Evolutionary conservation across 2,329 filamentous ascomycete species (phyloP).

Genomic region (Paramyrothecium sp.): DNA sequence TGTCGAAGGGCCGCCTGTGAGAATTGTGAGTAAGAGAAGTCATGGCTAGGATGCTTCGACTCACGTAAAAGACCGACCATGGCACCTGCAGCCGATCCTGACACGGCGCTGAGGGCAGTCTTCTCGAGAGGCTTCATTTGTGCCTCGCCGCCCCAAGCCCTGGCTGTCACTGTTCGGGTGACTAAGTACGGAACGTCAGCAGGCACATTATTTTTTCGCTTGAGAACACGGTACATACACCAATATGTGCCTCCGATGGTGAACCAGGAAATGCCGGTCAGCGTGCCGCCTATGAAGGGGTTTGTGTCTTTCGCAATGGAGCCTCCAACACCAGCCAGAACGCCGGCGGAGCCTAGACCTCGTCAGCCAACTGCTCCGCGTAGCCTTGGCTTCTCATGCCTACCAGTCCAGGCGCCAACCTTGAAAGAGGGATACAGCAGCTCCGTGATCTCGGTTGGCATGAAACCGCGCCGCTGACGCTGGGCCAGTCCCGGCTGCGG

Average conservation of each 20-base stretch:
- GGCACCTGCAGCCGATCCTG: conserved; percentile 68
- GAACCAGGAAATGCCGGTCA: conserved; percentile 79
- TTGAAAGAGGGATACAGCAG: conserved; percentile 53
- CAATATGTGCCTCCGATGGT: conserved; percentile 74
- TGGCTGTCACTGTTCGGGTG: conserved; percentile 44
- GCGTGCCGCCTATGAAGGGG: conserved; percentile 68
- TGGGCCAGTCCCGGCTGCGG: conserved; percentile 17
- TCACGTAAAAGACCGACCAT: conserved; percentile 55
- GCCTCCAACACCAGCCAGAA: conserved; percentile 64
- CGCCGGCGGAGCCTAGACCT: conserved; percentile 54
- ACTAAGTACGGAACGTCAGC: conserved; percentile 35
- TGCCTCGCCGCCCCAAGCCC: conserved; percentile 48
- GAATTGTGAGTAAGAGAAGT: conserved; percentile 12
- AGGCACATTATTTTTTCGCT: neutral
- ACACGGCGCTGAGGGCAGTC: conserved; percentile 65
- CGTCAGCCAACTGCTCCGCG: conserved; percentile 11
- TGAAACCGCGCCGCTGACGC: conserved; percentile 29
- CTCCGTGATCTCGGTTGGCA: conserved; percentile 42
- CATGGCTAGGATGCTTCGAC: conserved; percentile 17
- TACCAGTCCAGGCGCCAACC: conserved; percentile 60
- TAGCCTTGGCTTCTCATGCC: neutral
- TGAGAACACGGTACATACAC: conserved; percentile 46
- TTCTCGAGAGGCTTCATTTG: conserved; percentile 57
- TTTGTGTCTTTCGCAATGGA: conserved; percentile 69
- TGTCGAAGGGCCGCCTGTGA: conserved; percentile 49